Conservation (phyloP, 495 filamentous ascomycete species). For the Tuber calosporum region DNA sequence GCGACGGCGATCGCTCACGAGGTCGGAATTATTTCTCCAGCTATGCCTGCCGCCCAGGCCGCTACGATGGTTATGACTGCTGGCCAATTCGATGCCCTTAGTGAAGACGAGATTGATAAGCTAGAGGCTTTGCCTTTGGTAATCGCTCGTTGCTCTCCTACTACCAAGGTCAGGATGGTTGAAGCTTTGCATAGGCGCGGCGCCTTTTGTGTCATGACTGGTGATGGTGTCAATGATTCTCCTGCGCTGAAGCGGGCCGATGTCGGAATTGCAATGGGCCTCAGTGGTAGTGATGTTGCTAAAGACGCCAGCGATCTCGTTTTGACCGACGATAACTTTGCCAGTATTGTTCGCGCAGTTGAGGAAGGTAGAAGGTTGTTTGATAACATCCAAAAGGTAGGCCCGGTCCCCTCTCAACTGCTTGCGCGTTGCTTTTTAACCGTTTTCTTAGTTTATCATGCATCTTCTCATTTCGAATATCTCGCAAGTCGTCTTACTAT, state of each 20-base stretch:
- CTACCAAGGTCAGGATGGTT: constrained; percentile 73
- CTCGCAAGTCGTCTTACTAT: constrained; percentile 51
- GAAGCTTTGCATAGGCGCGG: constrained; percentile 62
- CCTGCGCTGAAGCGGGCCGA: constrained; percentile 74
- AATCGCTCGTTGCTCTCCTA: constrained; percentile 62
- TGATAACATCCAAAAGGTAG: constrained; percentile 60
- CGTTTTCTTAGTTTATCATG: constrained; percentile 48
- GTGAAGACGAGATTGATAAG: constrained; percentile 57
- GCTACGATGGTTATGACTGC: constrained; percentile 59
- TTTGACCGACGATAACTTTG: constrained; percentile 77
- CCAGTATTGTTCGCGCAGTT: constrained; percentile 63
- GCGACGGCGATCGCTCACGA: constrained; percentile 55
- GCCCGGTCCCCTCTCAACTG: constrained; percentile 6
- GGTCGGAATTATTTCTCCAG: constrained; percentile 45
- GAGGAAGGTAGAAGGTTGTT: constrained; percentile 59
- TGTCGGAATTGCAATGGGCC: constrained; percentile 78
- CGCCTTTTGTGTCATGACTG: constrained; percentile 72
- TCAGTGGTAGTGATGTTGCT: constrained; percentile 72
- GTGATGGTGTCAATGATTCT: constrained; percentile 82
- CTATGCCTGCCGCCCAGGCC: constrained; percentile 39
- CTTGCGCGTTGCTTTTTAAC: constrained; percentile 10
- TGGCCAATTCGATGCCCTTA: constrained; percentile 59
- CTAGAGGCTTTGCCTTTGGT: constrained; percentile 62
- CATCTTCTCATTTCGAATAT: constrained; percentile 56
- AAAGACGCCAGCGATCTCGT: constrained; percentile 80